Conservation (phyloP, 352 stramenopile genomes). For the Globisporangium sylvaticum region DNA sequence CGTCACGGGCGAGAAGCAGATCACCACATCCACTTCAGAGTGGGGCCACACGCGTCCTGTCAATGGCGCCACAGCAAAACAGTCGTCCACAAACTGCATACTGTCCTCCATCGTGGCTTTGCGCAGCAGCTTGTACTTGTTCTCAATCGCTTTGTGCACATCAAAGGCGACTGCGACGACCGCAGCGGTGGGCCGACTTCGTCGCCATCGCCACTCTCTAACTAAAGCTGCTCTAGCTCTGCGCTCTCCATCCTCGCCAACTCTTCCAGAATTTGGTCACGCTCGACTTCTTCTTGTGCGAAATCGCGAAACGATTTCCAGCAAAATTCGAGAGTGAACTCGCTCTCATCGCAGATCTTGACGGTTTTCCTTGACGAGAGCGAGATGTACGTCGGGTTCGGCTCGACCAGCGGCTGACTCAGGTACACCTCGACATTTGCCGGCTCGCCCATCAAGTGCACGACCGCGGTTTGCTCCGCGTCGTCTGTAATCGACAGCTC, state of each 20-base stretch:
- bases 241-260: conserved; percentile 75
- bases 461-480: conserved; percentile 60
- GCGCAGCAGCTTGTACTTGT: conserved; percentile 90
- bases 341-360: conserved; percentile 92
- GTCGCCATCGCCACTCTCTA: conserved; percentile 22
- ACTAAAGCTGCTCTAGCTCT: conserved; percentile 66
- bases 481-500: conserved; percentile 85
- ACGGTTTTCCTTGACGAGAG: conserved; percentile 87
- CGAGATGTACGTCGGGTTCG: conserved; percentile 90
- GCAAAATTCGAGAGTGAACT: conserved; percentile 88
- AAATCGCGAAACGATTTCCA: conserved; percentile 89
- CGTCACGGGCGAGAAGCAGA: conserved; percentile 85
- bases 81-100: conserved; percentile 94
- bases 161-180: conserved; percentile 45
- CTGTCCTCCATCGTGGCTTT: conserved; percentile 87
- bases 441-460: conserved; percentile 67
- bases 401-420: conserved; percentile 75
- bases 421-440: conserved; percentile 91
- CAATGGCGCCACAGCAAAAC: conserved; percentile 88
- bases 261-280: conserved; percentile 76
- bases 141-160: conserved; percentile 61
- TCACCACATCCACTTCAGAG: conserved; percentile 88
- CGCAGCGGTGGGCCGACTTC: conserved; percentile 18
- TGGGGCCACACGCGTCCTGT: conserved; percentile 90
- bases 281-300: conserved; percentile 78